These are phyloP conservation scores for Trichopus zeylanicus DNA, from an alignment of 116 monocot genomes.

Conservation along the genomic window DNA sequence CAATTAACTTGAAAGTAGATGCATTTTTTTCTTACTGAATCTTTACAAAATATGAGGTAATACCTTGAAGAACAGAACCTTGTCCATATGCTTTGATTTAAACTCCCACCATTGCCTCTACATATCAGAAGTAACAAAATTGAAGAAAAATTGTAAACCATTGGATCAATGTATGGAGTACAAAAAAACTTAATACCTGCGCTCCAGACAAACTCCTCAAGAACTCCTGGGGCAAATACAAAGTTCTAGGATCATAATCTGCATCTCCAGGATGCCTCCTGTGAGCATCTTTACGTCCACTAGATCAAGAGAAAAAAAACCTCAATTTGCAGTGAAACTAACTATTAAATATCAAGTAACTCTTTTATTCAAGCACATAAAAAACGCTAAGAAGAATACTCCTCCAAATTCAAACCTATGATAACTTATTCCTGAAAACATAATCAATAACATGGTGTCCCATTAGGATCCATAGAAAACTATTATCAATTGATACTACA, in stretches of 20 bases:
- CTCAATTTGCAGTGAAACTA: no score
- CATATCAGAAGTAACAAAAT: conserved; percentile 1
- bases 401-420: no score
- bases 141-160: conserved; percentile 1
- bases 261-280: conserved; percentile 48
- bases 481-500: no score
- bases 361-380: no score
- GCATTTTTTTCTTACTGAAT: neutral
- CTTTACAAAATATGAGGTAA: neutral
- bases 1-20: neutral
- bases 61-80: conserved; percentile 97
- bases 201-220: conserved; percentile 76
- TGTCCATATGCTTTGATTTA: conserved; percentile 95
- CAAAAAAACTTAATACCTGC: conserved; percentile 46
- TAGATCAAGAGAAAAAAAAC: conserved; percentile 8
- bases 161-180: neutral
- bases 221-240: conserved; percentile 74
- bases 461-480: no score
- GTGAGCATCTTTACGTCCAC: conserved; percentile 69
- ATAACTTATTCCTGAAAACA: no score
- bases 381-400: no score
- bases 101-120: conserved; percentile 99
- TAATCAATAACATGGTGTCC: no score
- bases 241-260: conserved; percentile 77
- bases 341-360: no score